A percentile compares a stretch with the other conserved stretches of the same genome.
phyloP scores from a whole-genome alignment of 2,329 filamentous ascomycete genomes.

The Myriosclerotinia duriaeana region DNA sequence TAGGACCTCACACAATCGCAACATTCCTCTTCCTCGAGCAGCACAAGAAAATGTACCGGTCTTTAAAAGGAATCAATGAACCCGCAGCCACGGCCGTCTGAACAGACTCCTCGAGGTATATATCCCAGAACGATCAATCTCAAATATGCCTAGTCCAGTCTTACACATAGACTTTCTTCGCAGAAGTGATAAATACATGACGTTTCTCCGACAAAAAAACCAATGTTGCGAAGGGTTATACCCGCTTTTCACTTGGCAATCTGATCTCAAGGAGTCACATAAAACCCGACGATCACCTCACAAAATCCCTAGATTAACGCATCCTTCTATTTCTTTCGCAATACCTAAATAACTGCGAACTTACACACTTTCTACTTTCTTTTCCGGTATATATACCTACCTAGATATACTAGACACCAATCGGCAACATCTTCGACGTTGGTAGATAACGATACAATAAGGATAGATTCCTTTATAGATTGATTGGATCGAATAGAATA shows the following conservation, averaged over 20 bases:
- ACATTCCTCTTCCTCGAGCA: conserved; percentile 86
- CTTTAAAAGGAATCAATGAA: conserved; percentile 43
- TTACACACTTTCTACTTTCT: background rate
- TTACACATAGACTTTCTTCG: background rate
- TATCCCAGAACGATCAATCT: background rate
- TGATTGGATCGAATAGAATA: conserved; percentile 15
- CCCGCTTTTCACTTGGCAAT: background rate
- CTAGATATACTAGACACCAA: background rate
- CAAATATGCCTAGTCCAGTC: background rate
- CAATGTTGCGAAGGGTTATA: background rate
- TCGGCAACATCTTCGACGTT: conserved; percentile 3
- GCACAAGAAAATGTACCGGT: conserved; percentile 75
- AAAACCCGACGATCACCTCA: background rate
- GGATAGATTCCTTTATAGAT: conserved; percentile 2
- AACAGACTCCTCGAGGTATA: background rate
- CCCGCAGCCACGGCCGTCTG: conserved; percentile 24
- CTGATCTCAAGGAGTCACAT: background rate
- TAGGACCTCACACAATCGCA: conserved; percentile 75
- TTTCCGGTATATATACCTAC: background rate
- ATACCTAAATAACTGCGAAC: background rate
- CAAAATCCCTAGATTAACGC: background rate
- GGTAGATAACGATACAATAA: background rate
- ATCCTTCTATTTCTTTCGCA: background rate
- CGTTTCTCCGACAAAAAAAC: background rate
- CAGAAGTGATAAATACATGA: background rate